phyloP scores from a whole-genome alignment of 1,139 yeast species.

The Yamadazyma diddensiae region DNA sequence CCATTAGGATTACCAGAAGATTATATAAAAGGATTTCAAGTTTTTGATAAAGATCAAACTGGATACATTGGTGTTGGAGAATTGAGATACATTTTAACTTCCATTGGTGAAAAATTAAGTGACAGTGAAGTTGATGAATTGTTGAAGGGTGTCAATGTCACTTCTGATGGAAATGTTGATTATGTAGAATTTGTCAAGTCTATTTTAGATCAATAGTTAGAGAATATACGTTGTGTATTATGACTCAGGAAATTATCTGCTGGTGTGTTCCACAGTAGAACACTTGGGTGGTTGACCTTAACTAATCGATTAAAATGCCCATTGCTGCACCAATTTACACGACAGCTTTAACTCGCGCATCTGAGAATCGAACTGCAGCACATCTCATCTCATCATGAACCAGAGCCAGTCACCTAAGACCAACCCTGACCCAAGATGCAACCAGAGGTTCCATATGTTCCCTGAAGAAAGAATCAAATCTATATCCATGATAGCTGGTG shows the following conservation, averaged over 20 bases:
- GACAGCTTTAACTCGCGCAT: too few species aligned
- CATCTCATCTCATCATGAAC: too few species aligned
- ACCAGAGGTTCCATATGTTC: slow-evolving; percentile 40
- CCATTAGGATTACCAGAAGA: slow-evolving; percentile 94
- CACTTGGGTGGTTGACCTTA: too few species aligned
- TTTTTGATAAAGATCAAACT: slow-evolving; percentile 91
- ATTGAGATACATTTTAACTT: slow-evolving; percentile 86
- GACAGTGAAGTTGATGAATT: slow-evolving; percentile 94
- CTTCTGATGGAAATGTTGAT: slow-evolving; percentile 92
- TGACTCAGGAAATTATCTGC: too few species aligned
- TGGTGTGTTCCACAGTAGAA: too few species aligned
- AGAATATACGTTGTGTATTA: too few species aligned
- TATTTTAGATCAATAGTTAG: slow-evolving; percentile 72
- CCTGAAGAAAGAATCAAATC: slow-evolving; percentile 37
- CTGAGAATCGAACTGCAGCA: too few species aligned
- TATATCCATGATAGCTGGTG: slow-evolving; percentile 37
- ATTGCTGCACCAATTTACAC: too few species aligned
- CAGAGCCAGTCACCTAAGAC: too few species aligned
- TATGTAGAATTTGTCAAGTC: slow-evolving; percentile 93
- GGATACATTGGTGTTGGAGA: slow-evolving; percentile 98
- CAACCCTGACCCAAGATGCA: slow-evolving; percentile 10
- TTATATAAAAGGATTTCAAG: slow-evolving; percentile 95
- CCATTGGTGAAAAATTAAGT: slow-evolving; percentile 87
- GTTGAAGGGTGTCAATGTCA: slow-evolving; percentile 90
- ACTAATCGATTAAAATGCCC: too few species aligned